Evolutionary conservation across 345 rosid genomes (phyloP).

Genomic region (Citrus trifoliata): DNA sequence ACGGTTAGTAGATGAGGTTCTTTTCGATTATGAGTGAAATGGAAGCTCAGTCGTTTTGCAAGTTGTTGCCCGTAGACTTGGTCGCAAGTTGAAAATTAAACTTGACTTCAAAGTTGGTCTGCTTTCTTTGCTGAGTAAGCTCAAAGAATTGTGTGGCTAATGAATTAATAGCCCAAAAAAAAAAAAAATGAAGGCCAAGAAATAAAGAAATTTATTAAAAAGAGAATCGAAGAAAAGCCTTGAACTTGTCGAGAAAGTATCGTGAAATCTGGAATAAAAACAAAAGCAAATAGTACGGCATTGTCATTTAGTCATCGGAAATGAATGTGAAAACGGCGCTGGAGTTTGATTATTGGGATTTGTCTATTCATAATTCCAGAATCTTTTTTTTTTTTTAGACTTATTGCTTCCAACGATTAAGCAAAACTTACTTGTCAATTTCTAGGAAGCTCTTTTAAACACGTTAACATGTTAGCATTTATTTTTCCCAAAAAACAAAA

Average conservation of each 20-base stretch:
- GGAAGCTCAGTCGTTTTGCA: background rate
- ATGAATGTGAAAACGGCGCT: background rate
- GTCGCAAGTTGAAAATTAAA: background rate
- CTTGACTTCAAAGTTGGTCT: constrained; percentile 11
- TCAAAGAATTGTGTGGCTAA: background rate
- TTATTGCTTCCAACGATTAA: background rate
- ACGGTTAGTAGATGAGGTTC: too few species aligned
- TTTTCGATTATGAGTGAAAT: background rate
- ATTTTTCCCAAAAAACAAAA: too few species aligned
- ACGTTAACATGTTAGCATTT: background rate
- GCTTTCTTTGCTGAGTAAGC: background rate
- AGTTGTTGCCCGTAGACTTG: background rate
- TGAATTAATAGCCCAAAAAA: too few species aligned
- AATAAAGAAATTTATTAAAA: too few species aligned
- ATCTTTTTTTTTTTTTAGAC: background rate
- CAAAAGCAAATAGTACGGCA: background rate
- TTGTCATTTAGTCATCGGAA: background rate
- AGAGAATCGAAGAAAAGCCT: background rate
- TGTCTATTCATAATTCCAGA: background rate
- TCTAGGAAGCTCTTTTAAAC: background rate
- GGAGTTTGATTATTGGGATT: background rate
- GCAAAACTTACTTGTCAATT: background rate
- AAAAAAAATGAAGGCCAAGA: too few species aligned
- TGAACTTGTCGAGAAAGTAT: background rate
- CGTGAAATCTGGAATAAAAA: background rate